Conservation (phyloP, 1,139 yeast species). For the Eremothecium cymbalariae region DNA sequence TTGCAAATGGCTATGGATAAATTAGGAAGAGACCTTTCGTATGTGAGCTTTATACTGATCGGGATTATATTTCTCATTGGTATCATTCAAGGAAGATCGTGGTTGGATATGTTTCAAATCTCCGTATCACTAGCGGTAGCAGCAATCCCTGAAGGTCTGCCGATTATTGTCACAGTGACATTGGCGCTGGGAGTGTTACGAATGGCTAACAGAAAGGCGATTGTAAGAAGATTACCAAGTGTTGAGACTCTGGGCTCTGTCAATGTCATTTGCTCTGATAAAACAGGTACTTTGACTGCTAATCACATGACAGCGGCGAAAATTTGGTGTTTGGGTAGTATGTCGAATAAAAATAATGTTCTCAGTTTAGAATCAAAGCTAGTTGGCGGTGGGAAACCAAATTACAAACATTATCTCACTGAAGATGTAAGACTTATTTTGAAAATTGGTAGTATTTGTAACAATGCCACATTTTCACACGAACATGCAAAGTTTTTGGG, state of each 20-base stretch:
- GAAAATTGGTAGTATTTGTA: constrained; percentile 70
- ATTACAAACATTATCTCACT: constrained; percentile 38
- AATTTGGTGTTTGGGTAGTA: constrained; percentile 63
- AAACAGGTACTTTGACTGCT: constrained; percentile 90
- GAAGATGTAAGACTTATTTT: constrained; percentile 48
- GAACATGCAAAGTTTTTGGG: constrained; percentile 74
- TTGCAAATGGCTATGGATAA: constrained; percentile 90
- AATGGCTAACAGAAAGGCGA: constrained; percentile 91
- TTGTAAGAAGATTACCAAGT: constrained; percentile 84
- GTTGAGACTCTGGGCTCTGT: constrained; percentile 96
- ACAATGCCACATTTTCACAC: constrained; percentile 62
- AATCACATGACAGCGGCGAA: constrained; percentile 91
- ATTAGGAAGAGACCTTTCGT: constrained; percentile 79
- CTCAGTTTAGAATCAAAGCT: constrained; percentile 44
- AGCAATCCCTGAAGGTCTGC: constrained; percentile 96
- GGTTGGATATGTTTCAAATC: constrained; percentile 96
- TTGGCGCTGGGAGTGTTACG: constrained; percentile 88
- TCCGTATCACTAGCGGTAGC: constrained; percentile 96
- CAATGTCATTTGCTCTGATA: constrained; percentile 89
- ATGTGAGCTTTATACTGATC: constrained; percentile 74
- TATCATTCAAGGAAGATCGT: constrained; percentile 77
- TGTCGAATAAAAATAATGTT: constrained; percentile 42
- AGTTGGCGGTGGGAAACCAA: constrained; percentile 26
- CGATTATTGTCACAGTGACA: constrained; percentile 93
- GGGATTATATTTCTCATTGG: constrained; percentile 84